These are phyloP conservation scores for Eimeria brunetti DNA, from an alignment of 169 alveolate genomes.

Conservation along the genomic window DNA sequence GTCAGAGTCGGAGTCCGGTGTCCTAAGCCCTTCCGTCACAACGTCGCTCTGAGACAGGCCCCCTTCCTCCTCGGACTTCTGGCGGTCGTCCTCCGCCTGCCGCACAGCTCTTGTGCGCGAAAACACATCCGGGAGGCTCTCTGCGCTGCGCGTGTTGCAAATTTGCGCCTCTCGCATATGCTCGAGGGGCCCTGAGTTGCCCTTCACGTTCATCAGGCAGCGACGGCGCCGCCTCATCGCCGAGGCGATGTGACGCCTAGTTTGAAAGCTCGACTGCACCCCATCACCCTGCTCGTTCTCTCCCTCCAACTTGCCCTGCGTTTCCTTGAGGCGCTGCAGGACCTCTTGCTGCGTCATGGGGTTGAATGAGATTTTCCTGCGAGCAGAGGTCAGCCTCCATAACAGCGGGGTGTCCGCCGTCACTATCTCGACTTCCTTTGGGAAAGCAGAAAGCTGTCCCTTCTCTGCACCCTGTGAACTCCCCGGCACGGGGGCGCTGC, in stretches of 20 bases:
- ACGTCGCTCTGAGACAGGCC: constrained; percentile 49
- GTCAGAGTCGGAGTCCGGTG: constrained; percentile 51
- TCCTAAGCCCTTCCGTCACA: constrained; percentile 39
- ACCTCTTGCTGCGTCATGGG: constrained; percentile 75
- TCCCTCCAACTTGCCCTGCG: constrained; percentile 70
- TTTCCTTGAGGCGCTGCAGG: constrained; percentile 70
- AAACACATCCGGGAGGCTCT: constrained; percentile 62
- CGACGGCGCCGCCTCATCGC: constrained; percentile 60
- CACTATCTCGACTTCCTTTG: constrained; percentile 56
- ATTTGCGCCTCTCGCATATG: background rate
- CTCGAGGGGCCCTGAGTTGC: constrained; percentile 69
- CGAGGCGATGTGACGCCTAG: constrained; percentile 42
- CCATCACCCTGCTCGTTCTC: constrained; percentile 29
- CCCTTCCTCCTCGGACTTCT: constrained; percentile 42
- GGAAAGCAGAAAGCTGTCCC: constrained; percentile 61
- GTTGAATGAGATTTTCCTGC: constrained; percentile 67
- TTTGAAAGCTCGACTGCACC: background rate
- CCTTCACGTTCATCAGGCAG: background rate
- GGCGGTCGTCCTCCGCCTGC: constrained; percentile 42
- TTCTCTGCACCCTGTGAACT: background rate
- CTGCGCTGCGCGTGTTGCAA: constrained; percentile 28
- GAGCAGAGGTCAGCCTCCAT: constrained; percentile 73
- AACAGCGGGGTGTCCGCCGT: constrained; percentile 71
- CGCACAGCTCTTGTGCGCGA: constrained; percentile 16
- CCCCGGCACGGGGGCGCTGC: background rate